phyloP scores from a whole-genome alignment of 768 basidiomycete genomes.

The Cystobasidium ongulense region DNA sequence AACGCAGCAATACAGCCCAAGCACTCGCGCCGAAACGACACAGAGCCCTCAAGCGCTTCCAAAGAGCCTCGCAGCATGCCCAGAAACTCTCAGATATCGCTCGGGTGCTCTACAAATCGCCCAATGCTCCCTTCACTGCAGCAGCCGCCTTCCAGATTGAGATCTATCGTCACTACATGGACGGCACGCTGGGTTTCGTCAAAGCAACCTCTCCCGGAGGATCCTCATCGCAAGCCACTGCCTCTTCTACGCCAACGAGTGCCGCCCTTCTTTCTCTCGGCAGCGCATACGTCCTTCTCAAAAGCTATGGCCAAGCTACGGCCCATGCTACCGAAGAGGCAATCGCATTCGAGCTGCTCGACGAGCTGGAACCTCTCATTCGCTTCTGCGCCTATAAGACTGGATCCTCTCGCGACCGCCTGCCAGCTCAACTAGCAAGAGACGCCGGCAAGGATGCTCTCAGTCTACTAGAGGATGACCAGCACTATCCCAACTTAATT shows the following conservation, averaged over 20 bases:
- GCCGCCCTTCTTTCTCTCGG: not conserved
- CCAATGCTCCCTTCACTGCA: not conserved
- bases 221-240: not conserved
- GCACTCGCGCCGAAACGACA: constrained; percentile 59
- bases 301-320: not conserved
- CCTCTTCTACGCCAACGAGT: not conserved
- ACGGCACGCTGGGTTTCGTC: constrained; percentile 4
- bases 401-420: not conserved
- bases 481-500: not conserved
- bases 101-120: constrained; percentile 56
- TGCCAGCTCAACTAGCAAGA: constrained; percentile 29
- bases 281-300: constrained; percentile 15
- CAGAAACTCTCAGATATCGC: constrained; percentile 53
- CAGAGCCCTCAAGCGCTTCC: constrained; percentile 64
- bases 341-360: constrained; percentile 69
- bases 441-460: not conserved
- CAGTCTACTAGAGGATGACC: not conserved
- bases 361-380: constrained; percentile 83
- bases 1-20: constrained; percentile 52
- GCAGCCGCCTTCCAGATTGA: not conserved
- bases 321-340: constrained; percentile 58
- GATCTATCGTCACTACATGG: constrained; percentile 15
- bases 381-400: constrained; percentile 85
- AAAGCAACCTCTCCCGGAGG: not conserved
- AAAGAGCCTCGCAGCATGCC: constrained; percentile 69